These are phyloP conservation scores for Monascus ruber DNA, from an alignment of 2,329 filamentous ascomycete genomes.

Conservation along the genomic window DNA sequence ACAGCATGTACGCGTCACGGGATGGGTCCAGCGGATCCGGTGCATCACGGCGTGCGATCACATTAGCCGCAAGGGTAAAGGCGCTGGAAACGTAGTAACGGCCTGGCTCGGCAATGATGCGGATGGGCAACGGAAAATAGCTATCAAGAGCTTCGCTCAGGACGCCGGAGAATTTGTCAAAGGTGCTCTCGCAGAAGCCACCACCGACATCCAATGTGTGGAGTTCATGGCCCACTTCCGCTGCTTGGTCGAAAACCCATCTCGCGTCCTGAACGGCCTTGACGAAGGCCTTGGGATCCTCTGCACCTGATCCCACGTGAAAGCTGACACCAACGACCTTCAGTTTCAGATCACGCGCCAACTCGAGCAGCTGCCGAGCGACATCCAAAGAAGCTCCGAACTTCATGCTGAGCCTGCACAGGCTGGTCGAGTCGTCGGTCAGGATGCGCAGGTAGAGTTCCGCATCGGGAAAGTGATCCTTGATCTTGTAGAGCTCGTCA, in stretches of 20 bases:
- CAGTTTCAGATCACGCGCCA: constrained; percentile 71
- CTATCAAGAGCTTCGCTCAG: constrained; percentile 70
- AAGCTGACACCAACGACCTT: constrained; percentile 95
- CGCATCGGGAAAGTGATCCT: constrained; percentile 76
- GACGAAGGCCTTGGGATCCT: constrained; percentile 81
- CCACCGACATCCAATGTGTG: constrained; percentile 89
- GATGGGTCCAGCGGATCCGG: constrained; percentile 48
- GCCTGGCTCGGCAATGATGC: constrained; percentile 89
- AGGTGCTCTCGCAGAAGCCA: constrained; percentile 82
- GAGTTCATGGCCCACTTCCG: constrained; percentile 63
- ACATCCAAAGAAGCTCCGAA: constrained; percentile 85
- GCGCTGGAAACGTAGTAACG: constrained; percentile 91
- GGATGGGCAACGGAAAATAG: constrained; percentile 73
- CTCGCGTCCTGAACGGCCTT: constrained; percentile 87
- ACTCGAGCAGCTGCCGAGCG: constrained; percentile 61
- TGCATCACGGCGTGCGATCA: constrained; percentile 89
- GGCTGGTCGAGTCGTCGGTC: constrained; percentile 87
- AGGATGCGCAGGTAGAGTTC: constrained; percentile 90
- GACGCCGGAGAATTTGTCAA: constrained; percentile 77
- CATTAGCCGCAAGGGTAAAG: constrained; percentile 88
- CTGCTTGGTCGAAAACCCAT: constrained; percentile 75
- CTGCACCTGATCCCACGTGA: constrained; percentile 92
- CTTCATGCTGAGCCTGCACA: constrained; percentile 94
- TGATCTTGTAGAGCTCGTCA: constrained; percentile 96
- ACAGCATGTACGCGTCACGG: constrained; percentile 73